Conservation (phyloP, 805 yeast genomes). For the Vanderwaltozyma verrucispora region DNA sequence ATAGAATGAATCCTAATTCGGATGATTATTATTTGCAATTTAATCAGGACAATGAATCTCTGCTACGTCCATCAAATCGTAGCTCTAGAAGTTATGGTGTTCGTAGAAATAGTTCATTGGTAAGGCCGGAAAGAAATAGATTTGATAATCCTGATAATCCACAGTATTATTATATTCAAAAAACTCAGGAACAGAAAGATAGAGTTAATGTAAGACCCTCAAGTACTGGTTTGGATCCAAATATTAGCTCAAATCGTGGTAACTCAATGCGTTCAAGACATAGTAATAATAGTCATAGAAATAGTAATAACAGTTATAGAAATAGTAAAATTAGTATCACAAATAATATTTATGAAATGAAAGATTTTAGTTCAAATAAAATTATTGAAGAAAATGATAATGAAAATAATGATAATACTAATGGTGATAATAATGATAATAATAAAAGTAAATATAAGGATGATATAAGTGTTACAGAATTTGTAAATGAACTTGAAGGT, state of each 20-base stretch:
- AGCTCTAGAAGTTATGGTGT: neutral
- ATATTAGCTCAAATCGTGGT: neutral
- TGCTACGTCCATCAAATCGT: conserved; percentile 3
- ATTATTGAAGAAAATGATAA: neutral
- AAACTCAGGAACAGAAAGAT: conserved; percentile 53
- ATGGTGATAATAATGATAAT: neutral
- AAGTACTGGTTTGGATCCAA: conserved; percentile 62
- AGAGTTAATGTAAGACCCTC: conserved; percentile 59
- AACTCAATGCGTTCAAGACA: neutral
- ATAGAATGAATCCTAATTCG: neutral
- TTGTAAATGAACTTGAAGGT: conserved; percentile 1
- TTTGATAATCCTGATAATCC: conserved; percentile 59
- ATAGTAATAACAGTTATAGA: neutral
- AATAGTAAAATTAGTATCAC: conserved; percentile 2
- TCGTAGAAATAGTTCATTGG: conserved; percentile 44
- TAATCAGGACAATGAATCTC: conserved; percentile 23
- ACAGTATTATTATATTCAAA: conserved; percentile 66
- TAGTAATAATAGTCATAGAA: neutral
- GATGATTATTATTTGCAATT: conserved; percentile 1
- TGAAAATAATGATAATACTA: neutral
- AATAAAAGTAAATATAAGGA: neutral
- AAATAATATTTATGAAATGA: conserved; percentile 2
- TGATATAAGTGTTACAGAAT: neutral
- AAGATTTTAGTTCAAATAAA: neutral
- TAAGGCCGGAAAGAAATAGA: conserved; percentile 75